These are phyloP conservation scores for Raphanus sativus DNA, from an alignment of 345 rosid genomes.

Conservation along the genomic window DNA sequence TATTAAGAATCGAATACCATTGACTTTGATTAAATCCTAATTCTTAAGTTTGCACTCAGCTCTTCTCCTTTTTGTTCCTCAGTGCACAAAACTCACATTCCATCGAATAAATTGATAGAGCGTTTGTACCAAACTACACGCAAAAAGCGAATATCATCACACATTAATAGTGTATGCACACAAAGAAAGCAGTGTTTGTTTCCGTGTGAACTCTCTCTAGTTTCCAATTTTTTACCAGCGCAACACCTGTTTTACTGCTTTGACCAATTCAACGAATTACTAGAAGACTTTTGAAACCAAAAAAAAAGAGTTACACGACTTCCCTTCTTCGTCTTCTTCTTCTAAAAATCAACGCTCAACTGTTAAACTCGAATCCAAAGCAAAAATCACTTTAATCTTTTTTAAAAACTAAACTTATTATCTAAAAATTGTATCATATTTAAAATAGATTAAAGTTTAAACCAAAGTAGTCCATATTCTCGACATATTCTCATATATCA, in stretches of 20 bases:
- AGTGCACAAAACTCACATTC: conserved; percentile 30
- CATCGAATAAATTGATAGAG: conserved; percentile 2
- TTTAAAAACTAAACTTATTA: neutral
- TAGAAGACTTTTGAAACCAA: neutral
- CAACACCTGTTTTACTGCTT: neutral
- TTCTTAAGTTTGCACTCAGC: conserved; percentile 5
- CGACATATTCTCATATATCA: neutral
- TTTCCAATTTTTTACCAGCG: conserved; percentile 32
- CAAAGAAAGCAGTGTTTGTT: neutral
- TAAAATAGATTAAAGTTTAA: neutral
- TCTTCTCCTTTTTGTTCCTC: neutral
- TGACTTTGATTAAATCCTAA: conserved; percentile 17
- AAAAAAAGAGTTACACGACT: neutral
- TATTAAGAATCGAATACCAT: conserved; percentile 31
- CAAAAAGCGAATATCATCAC: neutral
- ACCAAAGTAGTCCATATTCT: neutral
- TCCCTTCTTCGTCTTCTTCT: neutral
- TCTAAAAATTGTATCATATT: neutral
- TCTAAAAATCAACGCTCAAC: neutral
- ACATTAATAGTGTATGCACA: neutral
- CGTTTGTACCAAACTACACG: conserved; percentile 2
- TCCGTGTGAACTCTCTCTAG: conserved; percentile 37
- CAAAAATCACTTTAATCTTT: neutral
- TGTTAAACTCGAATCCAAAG: neutral
- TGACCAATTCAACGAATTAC: conserved; percentile 22